Evolutionary conservation across 164 flowering plant species (phyloP), one percentile per base, ranked within the genome.

Genomic region (Umbilicus rupestris): DNA sequence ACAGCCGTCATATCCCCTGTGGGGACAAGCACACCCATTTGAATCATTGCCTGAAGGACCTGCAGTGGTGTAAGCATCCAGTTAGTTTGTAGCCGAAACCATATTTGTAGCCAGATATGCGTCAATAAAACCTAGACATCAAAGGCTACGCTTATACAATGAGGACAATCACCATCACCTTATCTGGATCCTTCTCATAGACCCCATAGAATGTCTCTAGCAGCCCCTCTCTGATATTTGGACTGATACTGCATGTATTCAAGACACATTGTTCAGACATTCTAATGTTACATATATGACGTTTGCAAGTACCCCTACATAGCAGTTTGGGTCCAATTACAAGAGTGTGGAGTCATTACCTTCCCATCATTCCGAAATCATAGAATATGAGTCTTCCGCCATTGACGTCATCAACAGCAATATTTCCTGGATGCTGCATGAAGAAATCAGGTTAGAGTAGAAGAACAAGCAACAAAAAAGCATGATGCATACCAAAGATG

Each of bases 291-390:
- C 37, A 2, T 6, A 33, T 6, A 33, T 33, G 37, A 33, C 4
- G 6, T 2, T 33, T 33, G 3, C 37, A 33, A n/a, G n/a, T n/a
- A n/a, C n/a, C n/a, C n/a, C n/a, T n/a, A n/a, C n/a, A n/a, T n/a
- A n/a, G n/a, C n/a, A n/a, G n/a, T n/a, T n/a, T n/a, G n/a, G n/a
- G n/a, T n/a, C n/a, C n/a, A n/a, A n/a, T n/a, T n/a, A n/a, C n/a
- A n/a, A n/a, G n/a, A n/a, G n/a, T n/a, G n/a, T n/a, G n/a, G n/a
- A n/a, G n/a, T 6, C 28, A 50, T 17, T 77, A 94, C 99, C 99
- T 91, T 79, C 99, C 99, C 99, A 94, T 94, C 99, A 94, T 94
- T 73, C 99, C 99, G 76, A 94, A 94, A 68, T 91, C 99, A 79
- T 94, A 94, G 69, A 91, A 94, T 69, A 94, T 89, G 68, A 94